Conservation (phyloP, 768 basidiomycete genomes). For the Mycena vitilis region DNA sequence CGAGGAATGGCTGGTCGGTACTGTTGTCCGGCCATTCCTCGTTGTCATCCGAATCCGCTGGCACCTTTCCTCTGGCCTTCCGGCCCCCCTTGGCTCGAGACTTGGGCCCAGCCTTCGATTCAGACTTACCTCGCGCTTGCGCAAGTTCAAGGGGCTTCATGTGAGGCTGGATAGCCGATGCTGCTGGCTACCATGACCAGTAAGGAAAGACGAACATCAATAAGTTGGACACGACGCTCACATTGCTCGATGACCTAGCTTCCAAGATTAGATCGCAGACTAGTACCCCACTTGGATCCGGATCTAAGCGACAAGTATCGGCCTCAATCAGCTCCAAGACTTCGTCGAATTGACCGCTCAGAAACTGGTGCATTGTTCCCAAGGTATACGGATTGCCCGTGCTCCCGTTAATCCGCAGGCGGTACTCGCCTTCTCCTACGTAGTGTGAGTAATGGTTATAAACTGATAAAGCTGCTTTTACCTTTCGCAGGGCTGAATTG, state of each 20-base stretch:
- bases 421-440: not conserved
- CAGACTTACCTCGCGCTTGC: too few relatives aligned
- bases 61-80: not conserved
- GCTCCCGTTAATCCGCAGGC: not conserved
- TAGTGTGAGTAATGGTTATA: not conserved
- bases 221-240: not conserved
- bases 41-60: not conserved
- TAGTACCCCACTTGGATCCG: not conserved
- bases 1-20: not conserved
- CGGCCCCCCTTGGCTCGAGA: too few relatives aligned
- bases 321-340: not conserved
- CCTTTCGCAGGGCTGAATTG: slow-evolving; percentile 11
- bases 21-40: not conserved
- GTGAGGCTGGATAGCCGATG: not conserved
- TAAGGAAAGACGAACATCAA: not conserved
- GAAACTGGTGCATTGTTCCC: not conserved
- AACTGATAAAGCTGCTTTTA: not conserved
- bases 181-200: not conserved
- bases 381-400: not conserved
- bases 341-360: not conserved
- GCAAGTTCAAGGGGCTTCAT: slow-evolving; percentile 10
- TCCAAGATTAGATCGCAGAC: not conserved
- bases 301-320: not conserved
- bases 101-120: not conserved
- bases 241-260: too few relatives aligned